Percentiles rank a stretch among this genome's conserved stretches.
These are phyloP conservation scores for Penicillium sp. DNA, from an alignment of 2,329 filamentous ascomycete species.

Conservation along the genomic window DNA sequence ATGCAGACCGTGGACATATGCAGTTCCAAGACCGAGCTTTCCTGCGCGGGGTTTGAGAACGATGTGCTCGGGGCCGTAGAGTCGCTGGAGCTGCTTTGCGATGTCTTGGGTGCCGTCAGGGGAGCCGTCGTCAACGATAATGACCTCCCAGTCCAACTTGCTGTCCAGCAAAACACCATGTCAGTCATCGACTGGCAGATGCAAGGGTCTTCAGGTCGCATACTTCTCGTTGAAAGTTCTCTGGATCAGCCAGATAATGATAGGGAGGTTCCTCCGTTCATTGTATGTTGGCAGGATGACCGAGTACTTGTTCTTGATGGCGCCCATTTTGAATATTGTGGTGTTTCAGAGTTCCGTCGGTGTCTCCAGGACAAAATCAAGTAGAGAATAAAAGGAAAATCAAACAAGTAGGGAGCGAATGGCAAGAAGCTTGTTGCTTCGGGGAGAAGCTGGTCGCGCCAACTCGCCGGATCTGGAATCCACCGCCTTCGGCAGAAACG, in stretches of 20 bases:
- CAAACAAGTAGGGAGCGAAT: slow-evolving; percentile 26
- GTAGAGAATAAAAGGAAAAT: slow-evolving; percentile 9
- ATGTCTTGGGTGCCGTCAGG: slow-evolving; percentile 92
- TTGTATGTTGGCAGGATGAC: slow-evolving; percentile 98
- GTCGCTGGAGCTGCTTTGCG: slow-evolving; percentile 83
- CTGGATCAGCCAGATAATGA: slow-evolving; percentile 91
- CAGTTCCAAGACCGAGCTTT: slow-evolving; percentile 94
- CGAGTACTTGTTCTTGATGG: slow-evolving; percentile 76
- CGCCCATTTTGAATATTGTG: slow-evolving; percentile 31
- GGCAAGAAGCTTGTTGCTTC: slow-evolving; percentile 25
- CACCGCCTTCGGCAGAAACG: slow-evolving; percentile 32
- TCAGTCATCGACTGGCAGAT: slow-evolving; percentile 5
- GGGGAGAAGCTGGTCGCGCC: slow-evolving; percentile 23
- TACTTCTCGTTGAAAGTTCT: slow-evolving; percentile 88
- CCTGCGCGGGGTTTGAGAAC: slow-evolving; percentile 82
- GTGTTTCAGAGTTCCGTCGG: slow-evolving; percentile 7
- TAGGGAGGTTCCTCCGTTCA: slow-evolving; percentile 93
- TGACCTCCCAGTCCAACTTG: slow-evolving; percentile 92
- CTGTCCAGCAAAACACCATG: slow-evolving; percentile 47
- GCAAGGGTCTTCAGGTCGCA: slow-evolving; percentile 25
- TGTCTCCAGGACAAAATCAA: slow-evolving; percentile 10
- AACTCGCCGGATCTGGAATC: slow-evolving; percentile 28
- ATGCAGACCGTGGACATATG: slow-evolving; percentile 91
- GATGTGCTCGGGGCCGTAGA: slow-evolving; percentile 73
- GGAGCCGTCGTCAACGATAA: slow-evolving; percentile 97